A percentile compares a stretch with the other conserved stretches of the same genome.
Conservation (phyloP, 2,329 filamentous ascomycete genomes). For the Pseudogymnoascus sp. region DNA sequence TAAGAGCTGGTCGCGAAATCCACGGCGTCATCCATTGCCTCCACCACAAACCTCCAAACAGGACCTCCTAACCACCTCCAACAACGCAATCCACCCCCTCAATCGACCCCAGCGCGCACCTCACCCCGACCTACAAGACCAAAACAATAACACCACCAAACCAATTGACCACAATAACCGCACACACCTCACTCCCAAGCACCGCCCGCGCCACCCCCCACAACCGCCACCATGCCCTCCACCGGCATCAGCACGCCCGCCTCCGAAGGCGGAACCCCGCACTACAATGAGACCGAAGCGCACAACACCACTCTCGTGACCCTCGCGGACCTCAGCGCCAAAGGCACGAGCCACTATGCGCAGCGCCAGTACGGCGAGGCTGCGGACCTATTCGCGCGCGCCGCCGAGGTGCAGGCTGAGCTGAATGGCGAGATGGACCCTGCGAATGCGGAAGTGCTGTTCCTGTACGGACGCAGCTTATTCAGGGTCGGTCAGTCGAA, state of each 20-base stretch:
- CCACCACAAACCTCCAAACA: background rate
- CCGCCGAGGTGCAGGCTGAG: slow-evolving; percentile 81
- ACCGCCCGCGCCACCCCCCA: background rate
- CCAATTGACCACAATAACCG: background rate
- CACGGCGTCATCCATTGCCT: slow-evolving; percentile 5
- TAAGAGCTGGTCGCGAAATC: slow-evolving; percentile 3
- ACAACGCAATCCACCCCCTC: background rate
- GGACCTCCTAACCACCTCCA: background rate
- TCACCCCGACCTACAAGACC: background rate
- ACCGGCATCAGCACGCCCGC: slow-evolving; percentile 19
- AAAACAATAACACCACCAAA: background rate
- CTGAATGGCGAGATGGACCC: slow-evolving; percentile 87
- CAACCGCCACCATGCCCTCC: slow-evolving; percentile 15
- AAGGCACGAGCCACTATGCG: slow-evolving; percentile 76
- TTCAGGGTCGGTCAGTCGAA: slow-evolving; percentile 92
- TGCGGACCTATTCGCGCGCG: slow-evolving; percentile 78
- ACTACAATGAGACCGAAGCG: slow-evolving; percentile 10
- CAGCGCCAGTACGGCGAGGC: slow-evolving; percentile 83
- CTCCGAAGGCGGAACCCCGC: slow-evolving; percentile 4
- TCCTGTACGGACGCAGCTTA: slow-evolving; percentile 85
- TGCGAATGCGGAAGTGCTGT: slow-evolving; percentile 88
- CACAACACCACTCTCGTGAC: slow-evolving; percentile 43
- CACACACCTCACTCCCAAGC: background rate
- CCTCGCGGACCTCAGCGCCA: slow-evolving; percentile 68
- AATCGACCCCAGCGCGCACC: background rate